Base-by-base conservation (phyloP, 768 basidiomycete genomes). In the Auricularia sp. region DNA sequence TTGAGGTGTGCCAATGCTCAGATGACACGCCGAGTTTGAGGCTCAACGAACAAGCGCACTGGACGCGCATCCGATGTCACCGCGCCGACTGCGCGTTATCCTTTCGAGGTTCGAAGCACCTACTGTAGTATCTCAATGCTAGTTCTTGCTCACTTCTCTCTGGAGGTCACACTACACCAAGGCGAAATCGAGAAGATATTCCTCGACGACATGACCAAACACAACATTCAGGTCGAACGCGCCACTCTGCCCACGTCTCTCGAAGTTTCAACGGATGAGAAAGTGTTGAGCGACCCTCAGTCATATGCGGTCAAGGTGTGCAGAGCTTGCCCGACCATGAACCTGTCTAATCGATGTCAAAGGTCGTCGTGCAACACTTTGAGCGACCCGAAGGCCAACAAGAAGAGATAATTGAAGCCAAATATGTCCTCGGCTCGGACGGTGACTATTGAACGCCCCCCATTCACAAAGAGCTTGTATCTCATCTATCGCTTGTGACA, bases 371-470 rank as follows among this genome's bases (percentile, higher is more conserved):
- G 34, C 23, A 35, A 23, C 56, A 59, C 33, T 5, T 35, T 7
- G 29, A 34, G 7, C 56, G 23, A 14, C 56, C 56, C 8, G 56
- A 59, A 33, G 29, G 34, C 56, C 56, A 59, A 18, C 56, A 59
- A 36, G 79, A 75, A 3, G 88, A 90, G 70, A 74, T 82, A 7
- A 84, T 91, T 1, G 75, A 77, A 64, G 87, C 89, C 0, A 90
- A 87, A 72, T 93, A 84, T 70, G 85, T 91, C 1, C 76, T 93
- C 36, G 91, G 91, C 1, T 80, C 85, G 23, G 91, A 93, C 71
- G 90, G 88, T 83, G 70, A 65, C 33, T 18, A 64, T 29, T 3
- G 2, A 29, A 29, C 29, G 29, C 2, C 29, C 29, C 29, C 2
- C 29, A 29, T 29, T 2, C 29, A 29, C 2, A 29, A 29, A 29